Evolutionary conservation across 1,284 basidiomycete species (phyloP), one percentile per base, ranked within the genome.

Genomic region (Puccinia horiana): DNA sequence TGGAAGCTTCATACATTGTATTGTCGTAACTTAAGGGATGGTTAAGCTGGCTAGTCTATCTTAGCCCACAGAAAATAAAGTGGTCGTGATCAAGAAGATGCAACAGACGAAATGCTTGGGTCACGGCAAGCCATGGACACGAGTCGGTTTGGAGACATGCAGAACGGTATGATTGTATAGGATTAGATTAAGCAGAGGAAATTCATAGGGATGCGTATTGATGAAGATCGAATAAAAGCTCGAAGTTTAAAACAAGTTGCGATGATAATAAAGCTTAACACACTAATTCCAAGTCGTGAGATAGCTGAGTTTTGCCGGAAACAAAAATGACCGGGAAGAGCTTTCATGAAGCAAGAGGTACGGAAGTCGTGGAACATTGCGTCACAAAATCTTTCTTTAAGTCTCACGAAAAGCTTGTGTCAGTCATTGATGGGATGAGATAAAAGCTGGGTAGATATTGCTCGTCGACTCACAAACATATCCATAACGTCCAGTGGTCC

Each of bases 401-500:
- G 26, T 42, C 9, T n/a, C 6, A 74, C 23, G n/a, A 40, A 12
- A 23, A 56, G 52, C 11, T 37, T 3, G 49, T 5, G 29, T 74
- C 23, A 56, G 72, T 74, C 23, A 9, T 4, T 18, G 2, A n/a
- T 65, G 6, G 58, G 32, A 4, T 26, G 29, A n/a, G 5, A 16
- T 47, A 12, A 11, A 42, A 49, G 73, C 9, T 8, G 20, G 2
- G 23, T 47, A 20, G 5, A 56, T 44, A 67, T 14, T 9, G 29
- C 56, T 29, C 37, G n/a, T 37, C 20, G 12, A 76, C 80, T 69
- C 37, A 82, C 80, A 82, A 82, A 82, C 80, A 82, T 82, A 23
- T 63, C 73, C 72, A 82, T 82, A 37, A 82, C 80, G 72, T 82
- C 80, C 37, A 82, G 73, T 23, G 80, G 80, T 18, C 80, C 80